Base-by-base conservation (phyloP, 2,329 filamentous ascomycete species). In the Venturiaceae sp. region DNA sequence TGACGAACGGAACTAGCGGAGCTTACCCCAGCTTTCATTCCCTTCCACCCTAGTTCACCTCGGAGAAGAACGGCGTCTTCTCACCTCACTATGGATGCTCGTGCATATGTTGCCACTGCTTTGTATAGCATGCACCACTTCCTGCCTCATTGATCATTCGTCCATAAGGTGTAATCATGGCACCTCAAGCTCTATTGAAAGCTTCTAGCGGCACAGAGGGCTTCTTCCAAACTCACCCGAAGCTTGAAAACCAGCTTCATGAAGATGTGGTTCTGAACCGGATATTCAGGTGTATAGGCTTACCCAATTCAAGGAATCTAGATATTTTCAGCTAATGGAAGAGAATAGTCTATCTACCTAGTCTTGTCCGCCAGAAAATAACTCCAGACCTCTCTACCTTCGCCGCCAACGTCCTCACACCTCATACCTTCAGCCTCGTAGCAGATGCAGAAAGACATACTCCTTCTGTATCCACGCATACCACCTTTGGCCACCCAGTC, bases 381-480 rank as follows among this genome's bases (percentile, higher is more conserved):
- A 50, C 56, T 13, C 61, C 63, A 21, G 62, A 66, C 14, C 61
- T 82, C 13, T 68, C 73, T 7, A 65, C 70, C 8, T 74, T 85
- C 32, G 81, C 77, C 46, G 69, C 77, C 19, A 74, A 80, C 30
- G 80, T 83, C 9, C 69, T 87, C 26, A 76, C 78, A 0, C 75
- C 78, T 21, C 67, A 76, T 50, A 71, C 84, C n/a, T 78, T 87
- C 47, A 67, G 76, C 62, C 82, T 77, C 71, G 69, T 86, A 19
- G 80, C 80, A 0, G 83, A 89, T 66, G 81, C 86, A 0, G 86
- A 90, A 68, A 77, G 74, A 44, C 84, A 87, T 62, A 78, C 81
- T 47, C 85, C 85, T 0, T 82, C 83, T 33, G 69, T 88, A 3
- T 77, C 77, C 44, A 79, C 82, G 1, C 75, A 82, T 11, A 80